A percentile compares a stretch with the other conserved stretches of the same genome.
Evolutionary conservation across 2,329 filamentous ascomycete genomes (phyloP).

Genomic region (Gnomoniopsis smithogilvyi): DNA sequence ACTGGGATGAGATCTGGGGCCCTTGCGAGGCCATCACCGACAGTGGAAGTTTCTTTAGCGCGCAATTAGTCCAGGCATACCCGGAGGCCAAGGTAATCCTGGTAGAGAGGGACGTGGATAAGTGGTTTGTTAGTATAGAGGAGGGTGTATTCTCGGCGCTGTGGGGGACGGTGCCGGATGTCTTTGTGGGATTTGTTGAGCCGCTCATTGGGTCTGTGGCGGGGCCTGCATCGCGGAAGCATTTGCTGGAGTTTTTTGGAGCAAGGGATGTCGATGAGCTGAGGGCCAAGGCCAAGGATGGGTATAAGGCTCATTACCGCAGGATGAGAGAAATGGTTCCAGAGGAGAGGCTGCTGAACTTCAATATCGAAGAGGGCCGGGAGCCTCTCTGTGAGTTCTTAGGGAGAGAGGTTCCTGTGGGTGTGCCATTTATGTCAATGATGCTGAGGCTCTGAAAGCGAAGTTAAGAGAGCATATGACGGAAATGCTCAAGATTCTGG

Average conservation of each 20-base stretch:
- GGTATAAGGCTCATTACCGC: slow-evolving; percentile 18
- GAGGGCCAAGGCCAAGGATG: slow-evolving; percentile 11
- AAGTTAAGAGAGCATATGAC: neutral
- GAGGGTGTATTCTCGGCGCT: slow-evolving; percentile 21
- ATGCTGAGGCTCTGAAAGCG: slow-evolving; percentile 11
- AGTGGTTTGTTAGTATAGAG: slow-evolving; percentile 16
- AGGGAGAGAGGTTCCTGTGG: slow-evolving; percentile 14
- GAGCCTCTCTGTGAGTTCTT: slow-evolving; percentile 21
- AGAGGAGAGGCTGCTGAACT: slow-evolving; percentile 19
- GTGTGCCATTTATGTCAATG: slow-evolving; percentile 20
- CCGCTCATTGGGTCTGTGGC: neutral
- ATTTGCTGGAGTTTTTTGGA: neutral
- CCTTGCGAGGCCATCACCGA: slow-evolving; percentile 20
- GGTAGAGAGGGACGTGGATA: slow-evolving; percentile 19
- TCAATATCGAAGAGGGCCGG: slow-evolving; percentile 19
- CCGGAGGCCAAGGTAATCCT: slow-evolving; percentile 21
- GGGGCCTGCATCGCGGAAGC: neutral
- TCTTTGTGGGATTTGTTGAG: neutral
- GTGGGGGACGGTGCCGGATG: neutral
- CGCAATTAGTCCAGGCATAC: slow-evolving; percentile 19
- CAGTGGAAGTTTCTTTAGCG: slow-evolving; percentile 15
- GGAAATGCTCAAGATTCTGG: neutral
- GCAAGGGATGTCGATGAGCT: slow-evolving; percentile 6
- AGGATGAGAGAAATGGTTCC: slow-evolving; percentile 13
- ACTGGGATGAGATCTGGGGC: slow-evolving; percentile 20